phyloP scores from a whole-genome alignment of 1,139 yeast genomes.

The Eremothecium gossypii region DNA sequence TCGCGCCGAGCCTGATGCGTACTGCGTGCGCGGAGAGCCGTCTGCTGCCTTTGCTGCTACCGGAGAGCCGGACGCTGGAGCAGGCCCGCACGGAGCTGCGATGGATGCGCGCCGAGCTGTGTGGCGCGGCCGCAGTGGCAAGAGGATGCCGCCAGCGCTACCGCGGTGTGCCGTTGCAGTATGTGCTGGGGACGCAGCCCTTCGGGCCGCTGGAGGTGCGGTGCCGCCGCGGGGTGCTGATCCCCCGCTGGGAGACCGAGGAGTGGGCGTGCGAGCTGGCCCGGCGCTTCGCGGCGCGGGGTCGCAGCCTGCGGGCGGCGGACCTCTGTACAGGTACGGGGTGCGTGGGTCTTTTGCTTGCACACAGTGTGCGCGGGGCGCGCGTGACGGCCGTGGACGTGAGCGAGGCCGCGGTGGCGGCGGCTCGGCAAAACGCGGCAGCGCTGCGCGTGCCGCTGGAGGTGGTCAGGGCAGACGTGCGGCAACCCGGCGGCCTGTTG shows the following conservation, averaged over 20 bases:
- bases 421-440: constrained; percentile 41
- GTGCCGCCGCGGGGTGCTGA: constrained; percentile 60
- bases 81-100: constrained; percentile 38
- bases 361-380: constrained; percentile 29
- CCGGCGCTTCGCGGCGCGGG: constrained; percentile 3
- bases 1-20: constrained; percentile 13
- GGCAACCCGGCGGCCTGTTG: constrained; percentile 8
- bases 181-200: constrained; percentile 78
- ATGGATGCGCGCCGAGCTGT: constrained; percentile 39
- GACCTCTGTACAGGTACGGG: constrained; percentile 93
- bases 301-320: constrained; percentile 30
- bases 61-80: constrained; percentile 29
- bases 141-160: constrained; percentile 35
- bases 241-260: constrained; percentile 95
- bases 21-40: constrained; percentile 9
- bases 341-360: constrained; percentile 58
- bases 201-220: constrained; percentile 59
- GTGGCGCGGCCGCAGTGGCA: constrained; percentile 27
- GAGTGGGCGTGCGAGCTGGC: constrained; percentile 62
- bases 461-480: constrained; percentile 16
- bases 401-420: constrained; percentile 41
- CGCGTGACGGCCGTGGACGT: constrained; percentile 49
- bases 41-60: constrained; percentile 26
- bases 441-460: constrained; percentile 8
- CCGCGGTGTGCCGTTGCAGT: constrained; percentile 61